Conservation (phyloP, 495 filamentous ascomycete species). For the Poronia punctata region DNA sequence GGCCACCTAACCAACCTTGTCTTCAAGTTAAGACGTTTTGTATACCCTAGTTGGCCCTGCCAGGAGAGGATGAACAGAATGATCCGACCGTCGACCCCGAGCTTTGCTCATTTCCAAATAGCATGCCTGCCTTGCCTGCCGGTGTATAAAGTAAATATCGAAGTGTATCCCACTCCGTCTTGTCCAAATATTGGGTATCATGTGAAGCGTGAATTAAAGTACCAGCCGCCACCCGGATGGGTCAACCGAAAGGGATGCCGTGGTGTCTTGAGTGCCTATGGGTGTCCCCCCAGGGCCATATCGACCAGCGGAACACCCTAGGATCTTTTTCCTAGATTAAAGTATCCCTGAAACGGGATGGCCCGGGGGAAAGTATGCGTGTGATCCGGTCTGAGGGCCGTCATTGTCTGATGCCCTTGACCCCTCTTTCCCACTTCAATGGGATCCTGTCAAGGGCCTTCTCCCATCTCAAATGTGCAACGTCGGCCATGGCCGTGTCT, state of each 20-base stretch:
- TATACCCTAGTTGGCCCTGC: too few species aligned
- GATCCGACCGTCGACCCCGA: too few species aligned
- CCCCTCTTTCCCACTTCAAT: slow-evolving; percentile 16
- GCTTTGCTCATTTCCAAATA: too few species aligned
- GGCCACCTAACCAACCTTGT: too few species aligned
- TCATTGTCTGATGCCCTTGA: slow-evolving; percentile 1
- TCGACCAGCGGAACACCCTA: too few species aligned
- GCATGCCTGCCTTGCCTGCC: too few species aligned
- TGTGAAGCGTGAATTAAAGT: not conserved
- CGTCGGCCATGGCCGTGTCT: slow-evolving; percentile 14
- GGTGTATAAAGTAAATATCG: too few species aligned
- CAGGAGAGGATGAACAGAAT: too few species aligned
- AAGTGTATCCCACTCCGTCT: not conserved
- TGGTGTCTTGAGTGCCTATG: not conserved
- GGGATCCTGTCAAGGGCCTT: slow-evolving; percentile 22
- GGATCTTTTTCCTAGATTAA: too few species aligned
- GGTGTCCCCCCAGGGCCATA: not conserved
- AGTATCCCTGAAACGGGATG: too few species aligned
- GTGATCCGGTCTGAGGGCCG: not conserved
- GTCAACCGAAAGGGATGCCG: not conserved
- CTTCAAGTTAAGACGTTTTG: too few species aligned
- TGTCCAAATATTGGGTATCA: not conserved
- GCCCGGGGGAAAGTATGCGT: not conserved
- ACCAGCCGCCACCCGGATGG: not conserved
- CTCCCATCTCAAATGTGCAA: slow-evolving; percentile 14